Base-by-base conservation (phyloP, 441 rosid genomes). In the Euphorbia celastroides region DNA sequence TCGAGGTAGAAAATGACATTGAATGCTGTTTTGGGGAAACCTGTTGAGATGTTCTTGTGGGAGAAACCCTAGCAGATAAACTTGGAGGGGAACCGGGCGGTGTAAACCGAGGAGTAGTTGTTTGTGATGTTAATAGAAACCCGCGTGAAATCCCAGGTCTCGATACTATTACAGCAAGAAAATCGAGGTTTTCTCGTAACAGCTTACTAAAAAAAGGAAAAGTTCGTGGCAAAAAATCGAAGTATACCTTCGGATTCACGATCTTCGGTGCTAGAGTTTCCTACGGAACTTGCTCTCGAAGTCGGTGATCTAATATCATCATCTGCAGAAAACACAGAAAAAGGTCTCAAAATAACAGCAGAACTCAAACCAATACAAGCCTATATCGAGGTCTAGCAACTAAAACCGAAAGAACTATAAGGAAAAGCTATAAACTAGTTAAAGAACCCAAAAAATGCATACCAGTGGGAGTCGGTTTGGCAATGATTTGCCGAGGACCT, bases 71-170 rank as follows among this genome's bases (percentile, higher is more conserved):
- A 70, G 97, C 94, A 8, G 94, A 90, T 12, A 83, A 48, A 57
- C 75, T 84, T 16, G 97, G 87, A 67, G 97, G 97, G 19, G 98
- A 84, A 64, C 80, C 85, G 44, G 88, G 94, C 65, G 98, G 98
- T 70, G 96, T 90, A 68, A 87, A 57, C 78, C 77, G 75, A 6
- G 97, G 96, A 19, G 94, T 87, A 79, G 71, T 77, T 60, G 82
- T 83, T 74, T 90, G 89, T 5, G 92, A 87, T 65, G 80, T 71
- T 56, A 86, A 63, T 30, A 84, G 75, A 14, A 77, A 23, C 22
- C 84, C 72, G 1, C 64, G 84, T 5, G 88, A 70, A 42, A 80
- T 64, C 42, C 76, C 82, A 32, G 86, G 78, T 74, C 83, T 81
- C 27, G 81, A 69, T 57, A 72, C 97, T 88, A 77, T 73, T 11